phyloP scores from a whole-genome alignment of 805 yeast genomes.

The Candida glaebosa region DNA sequence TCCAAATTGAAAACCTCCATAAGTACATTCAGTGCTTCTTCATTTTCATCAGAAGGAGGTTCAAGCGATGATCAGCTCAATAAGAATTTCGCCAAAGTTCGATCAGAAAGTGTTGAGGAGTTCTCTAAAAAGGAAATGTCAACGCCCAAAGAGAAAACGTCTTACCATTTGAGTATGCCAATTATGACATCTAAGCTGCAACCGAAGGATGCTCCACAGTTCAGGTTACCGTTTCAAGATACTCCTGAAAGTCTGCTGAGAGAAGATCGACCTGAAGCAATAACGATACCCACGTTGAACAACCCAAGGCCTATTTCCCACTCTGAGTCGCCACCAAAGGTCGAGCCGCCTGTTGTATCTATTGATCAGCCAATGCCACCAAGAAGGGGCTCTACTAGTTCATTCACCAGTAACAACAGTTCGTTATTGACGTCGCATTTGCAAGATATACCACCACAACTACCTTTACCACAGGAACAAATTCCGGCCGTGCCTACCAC shows the following conservation, averaged over 20 bases:
- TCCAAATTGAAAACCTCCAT: slow-evolving; percentile 11
- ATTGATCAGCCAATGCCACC: slow-evolving; percentile 23
- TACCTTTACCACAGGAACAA: slow-evolving; percentile 55
- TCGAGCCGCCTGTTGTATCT: slow-evolving; percentile 12
- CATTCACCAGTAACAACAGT: slow-evolving; percentile 17
- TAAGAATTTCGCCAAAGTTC: neutral
- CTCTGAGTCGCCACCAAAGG: slow-evolving; percentile 4
- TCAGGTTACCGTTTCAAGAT: slow-evolving; percentile 72
- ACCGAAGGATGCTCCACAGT: slow-evolving; percentile 45
- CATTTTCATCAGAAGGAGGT: slow-evolving; percentile 10
- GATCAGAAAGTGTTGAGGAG: slow-evolving; percentile 1
- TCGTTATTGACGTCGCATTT: slow-evolving; percentile 27
- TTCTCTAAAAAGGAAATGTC: slow-evolving; percentile 2
- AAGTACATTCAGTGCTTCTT: slow-evolving; percentile 9
- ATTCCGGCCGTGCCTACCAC: slow-evolving; percentile 41
- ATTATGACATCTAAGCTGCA: slow-evolving; percentile 13
- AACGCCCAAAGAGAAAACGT: slow-evolving; percentile 7
- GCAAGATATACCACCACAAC: slow-evolving; percentile 52
- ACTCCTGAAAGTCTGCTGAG: slow-evolving; percentile 2
- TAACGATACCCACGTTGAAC: neutral
- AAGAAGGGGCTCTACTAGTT: slow-evolving; percentile 19
- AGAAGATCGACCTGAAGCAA: neutral
- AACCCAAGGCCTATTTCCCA: slow-evolving; percentile 1
- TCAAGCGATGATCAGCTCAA: slow-evolving; percentile 6
- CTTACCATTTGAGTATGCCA: slow-evolving; percentile 20